Base-by-base conservation (phyloP, 306 rosid genomes). In the Rosa lucieae region DNA sequence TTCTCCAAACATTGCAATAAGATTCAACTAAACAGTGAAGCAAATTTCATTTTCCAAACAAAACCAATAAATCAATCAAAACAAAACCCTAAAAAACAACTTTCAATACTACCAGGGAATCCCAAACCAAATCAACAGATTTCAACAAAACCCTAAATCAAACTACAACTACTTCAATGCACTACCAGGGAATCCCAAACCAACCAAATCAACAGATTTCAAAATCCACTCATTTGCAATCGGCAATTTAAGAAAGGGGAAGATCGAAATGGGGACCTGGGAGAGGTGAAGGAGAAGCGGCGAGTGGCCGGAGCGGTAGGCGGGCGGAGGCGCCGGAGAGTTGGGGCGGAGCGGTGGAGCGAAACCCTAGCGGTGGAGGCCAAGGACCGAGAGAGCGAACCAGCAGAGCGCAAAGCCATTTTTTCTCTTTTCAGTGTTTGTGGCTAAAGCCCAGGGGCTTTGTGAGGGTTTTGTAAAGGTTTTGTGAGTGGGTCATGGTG, bases 401-500 rank as follows among this genome's bases (percentile, higher is more conserved):
- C 94, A 23, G 86, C 80, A 40, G 94, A 89, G 58, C 99, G 94
- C 90, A 85, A 90, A 78, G 98, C 90, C 92, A 89, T 89, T 74
- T 21, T 21, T 77, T 11, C 21, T 35, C 67, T 32, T 0, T 32
- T 66, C 5, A 42, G 69, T 18, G 67, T 14, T 43, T 26, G 17
- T 15, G 10, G 20, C 23, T 10, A 32, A n/a, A 10, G 39, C 56
- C 51, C 14, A 83, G 1, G 87, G 94, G 97, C 77, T 89, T 88
- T 88, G 85, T 37, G 73, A 89, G 91, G 97, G 97, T 90, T 90
- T 91, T 40, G 75, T 1, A 67, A 26, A 26, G 47, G 13, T 67
- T 67, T 37, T 32, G 67, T 5, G 14, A 8, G 46, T 10, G 71
- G 29, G 37, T 8, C 3, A 6, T 63, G 15, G 47, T 5, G 20